Evolutionary conservation across 306 rosid species (phyloP).

Genomic region (Myrica gale): DNA sequence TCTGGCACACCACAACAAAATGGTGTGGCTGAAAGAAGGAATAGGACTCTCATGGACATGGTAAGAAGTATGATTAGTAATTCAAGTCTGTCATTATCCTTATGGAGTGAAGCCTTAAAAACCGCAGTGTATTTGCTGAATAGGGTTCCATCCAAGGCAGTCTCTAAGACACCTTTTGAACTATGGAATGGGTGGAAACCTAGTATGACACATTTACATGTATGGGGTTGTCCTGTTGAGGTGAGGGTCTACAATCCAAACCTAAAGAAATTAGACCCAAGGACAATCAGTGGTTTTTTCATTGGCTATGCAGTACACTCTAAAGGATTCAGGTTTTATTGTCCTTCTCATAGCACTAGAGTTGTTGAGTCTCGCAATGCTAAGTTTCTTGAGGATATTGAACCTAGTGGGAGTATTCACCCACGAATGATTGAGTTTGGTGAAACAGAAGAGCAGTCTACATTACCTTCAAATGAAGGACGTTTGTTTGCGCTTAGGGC

Average conservation of each 20-base stretch:
- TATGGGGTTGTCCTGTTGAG: neutral
- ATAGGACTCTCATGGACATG: neutral
- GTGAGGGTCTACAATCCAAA: neutral
- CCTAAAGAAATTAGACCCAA: neutral
- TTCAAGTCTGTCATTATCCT: neutral
- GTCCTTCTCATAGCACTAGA: neutral
- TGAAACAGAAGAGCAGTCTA: neutral
- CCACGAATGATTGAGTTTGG: neutral
- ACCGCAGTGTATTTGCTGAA: neutral
- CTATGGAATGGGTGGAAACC: neutral
- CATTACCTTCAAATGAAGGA: neutral
- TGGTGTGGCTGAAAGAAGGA: neutral
- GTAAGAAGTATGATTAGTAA: neutral
- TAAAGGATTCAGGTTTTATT: neutral
- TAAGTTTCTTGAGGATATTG: neutral
- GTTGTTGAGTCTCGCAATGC: neutral
- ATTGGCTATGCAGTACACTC: neutral
- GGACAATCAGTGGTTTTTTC: neutral
- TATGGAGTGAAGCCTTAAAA: neutral
- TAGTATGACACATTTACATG: neutral
- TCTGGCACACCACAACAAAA: neutral
- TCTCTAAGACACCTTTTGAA: conserved; percentile 1
- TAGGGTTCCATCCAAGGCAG: neutral
- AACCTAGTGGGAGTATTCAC: neutral
- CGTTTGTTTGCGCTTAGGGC: neutral